phyloP scores from a whole-genome alignment of 177 flowering plant species.

The Vitis hybrid region DNA sequence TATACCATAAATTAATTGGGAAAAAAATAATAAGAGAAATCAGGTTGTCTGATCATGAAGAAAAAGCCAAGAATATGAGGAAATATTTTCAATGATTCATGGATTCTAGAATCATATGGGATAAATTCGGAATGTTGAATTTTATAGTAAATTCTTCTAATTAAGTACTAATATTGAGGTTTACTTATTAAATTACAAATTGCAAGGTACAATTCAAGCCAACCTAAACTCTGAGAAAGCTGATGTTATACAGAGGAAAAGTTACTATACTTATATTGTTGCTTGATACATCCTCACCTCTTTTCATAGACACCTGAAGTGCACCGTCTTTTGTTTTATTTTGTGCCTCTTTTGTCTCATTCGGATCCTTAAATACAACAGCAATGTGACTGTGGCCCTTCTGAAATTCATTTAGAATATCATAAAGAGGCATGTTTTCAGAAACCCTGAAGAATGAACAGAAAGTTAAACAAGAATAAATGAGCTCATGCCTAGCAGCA shows the following conservation, averaged over 20 bases:
- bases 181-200: not conserved
- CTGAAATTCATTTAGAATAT: constrained; percentile 93
- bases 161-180: too few species aligned
- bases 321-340: constrained; percentile 31
- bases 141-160: too few species aligned
- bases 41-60: too few species aligned
- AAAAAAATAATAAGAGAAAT: too few species aligned
- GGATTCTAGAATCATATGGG: too few species aligned
- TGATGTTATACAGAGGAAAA: not conserved
- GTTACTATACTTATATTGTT: not conserved
- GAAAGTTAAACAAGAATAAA: constrained; percentile 5
- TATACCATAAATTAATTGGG: too few species aligned
- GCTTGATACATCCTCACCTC: constrained; percentile 20
- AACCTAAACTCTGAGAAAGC: not conserved
- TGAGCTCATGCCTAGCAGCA: constrained; percentile 1
- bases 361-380: constrained; percentile 66
- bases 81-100: too few species aligned
- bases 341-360: constrained; percentile 35
- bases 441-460: constrained; percentile 62
- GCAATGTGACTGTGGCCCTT: constrained; percentile 98
- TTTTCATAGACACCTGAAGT: constrained; percentile 10
- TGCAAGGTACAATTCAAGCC: not conserved
- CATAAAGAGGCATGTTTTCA: constrained; percentile 89
- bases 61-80: too few species aligned
- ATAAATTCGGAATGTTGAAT: too few species aligned